Evolutionary conservation across 2,329 filamentous ascomycete genomes (phyloP), one percentile per base, ranked within the genome.

Genomic region (Pseudocercospora eumusae): DNA sequence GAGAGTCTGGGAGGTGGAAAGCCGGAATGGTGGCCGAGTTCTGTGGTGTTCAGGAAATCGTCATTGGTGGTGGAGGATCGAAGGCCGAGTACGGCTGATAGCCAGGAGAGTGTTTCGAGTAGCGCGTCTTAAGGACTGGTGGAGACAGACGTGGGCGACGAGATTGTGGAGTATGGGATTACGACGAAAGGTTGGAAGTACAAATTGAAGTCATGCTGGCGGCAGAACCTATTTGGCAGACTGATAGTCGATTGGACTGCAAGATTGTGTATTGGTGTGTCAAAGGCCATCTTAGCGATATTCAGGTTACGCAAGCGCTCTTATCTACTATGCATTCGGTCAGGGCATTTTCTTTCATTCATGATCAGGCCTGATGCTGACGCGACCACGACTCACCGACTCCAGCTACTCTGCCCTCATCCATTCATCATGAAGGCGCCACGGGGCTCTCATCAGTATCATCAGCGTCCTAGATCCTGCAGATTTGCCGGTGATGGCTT

Each of bases 21-120:
- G 27, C 55, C 55, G 55, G 45, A 42, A 13, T 57, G 55, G 55
- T 57, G 55, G 55, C 55, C 55, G 55, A 45, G 25, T 20, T 15
- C n/a, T 10, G 55, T 57, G 55, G 36, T 36, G n/a, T 57, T 36
- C 28, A 25, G 27, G n/a, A 54, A 33, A 28, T 25, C n/a, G 49
- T 31, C 49, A 23, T 21, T 54, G 28, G 11, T 40, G n/a, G 52
- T 21, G 7, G 52, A 33, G 28, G 52, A 33, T 7, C 18, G 31
- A 18, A 33, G 52, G 28, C 28, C 52, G 6, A 40, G 52, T 15
- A 40, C 52, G n/a, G 31, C 28, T n/a, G 28, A 36, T 13, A 54
- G 52, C 8, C 25, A 54, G 52, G 18, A 54, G 28, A 54, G 52
- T 54, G 18, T 40, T 20, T 18, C 27, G 27, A 54, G 28, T 20